Evolutionary conservation across 2,329 filamentous ascomycete genomes (phyloP).

Genomic region (Tolypocladium cylindrosporum): DNA sequence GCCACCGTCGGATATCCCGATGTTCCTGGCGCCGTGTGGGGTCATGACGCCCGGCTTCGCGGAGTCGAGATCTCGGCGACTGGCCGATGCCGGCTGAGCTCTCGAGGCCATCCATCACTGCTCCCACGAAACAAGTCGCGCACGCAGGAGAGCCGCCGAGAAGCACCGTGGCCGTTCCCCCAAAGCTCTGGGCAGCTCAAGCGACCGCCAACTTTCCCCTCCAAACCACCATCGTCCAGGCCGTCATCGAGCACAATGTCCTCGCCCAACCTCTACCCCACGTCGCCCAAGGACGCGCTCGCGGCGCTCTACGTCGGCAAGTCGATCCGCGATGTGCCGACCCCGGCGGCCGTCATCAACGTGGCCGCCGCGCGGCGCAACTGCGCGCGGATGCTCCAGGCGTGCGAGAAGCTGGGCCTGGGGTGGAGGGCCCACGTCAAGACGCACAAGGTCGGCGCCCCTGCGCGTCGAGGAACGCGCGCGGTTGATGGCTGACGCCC

Average conservation of each 20-base stretch:
- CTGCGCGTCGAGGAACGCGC: background rate
- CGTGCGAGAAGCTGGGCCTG: slow-evolving; percentile 47
- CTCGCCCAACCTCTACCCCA: slow-evolving; percentile 11
- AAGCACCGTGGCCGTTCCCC: background rate
- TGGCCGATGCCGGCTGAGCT: background rate
- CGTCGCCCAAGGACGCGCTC: slow-evolving; percentile 12
- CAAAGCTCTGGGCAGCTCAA: background rate
- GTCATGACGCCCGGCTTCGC: background rate
- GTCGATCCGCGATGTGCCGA: slow-evolving; percentile 47
- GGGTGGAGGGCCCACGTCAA: slow-evolving; percentile 72
- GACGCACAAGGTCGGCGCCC: slow-evolving; percentile 58
- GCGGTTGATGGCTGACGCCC: background rate
- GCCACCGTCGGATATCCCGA: background rate
- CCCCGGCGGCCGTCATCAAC: slow-evolving; percentile 61
- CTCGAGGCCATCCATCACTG: background rate
- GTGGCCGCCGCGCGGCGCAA: slow-evolving; percentile 55
- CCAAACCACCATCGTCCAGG: background rate
- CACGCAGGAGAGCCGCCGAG: background rate
- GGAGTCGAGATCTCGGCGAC: background rate
- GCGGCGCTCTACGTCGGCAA: slow-evolving; percentile 38
- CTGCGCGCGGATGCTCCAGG: slow-evolving; percentile 61
- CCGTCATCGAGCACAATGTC: slow-evolving; percentile 8
- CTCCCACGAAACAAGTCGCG: too few relatives aligned
- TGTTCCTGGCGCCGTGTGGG: background rate
- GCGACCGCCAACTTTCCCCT: background rate